A percentile compares a stretch with the other conserved stretches of the same genome.
phyloP scores from a whole-genome alignment of 768 basidiomycete genomes.

The Lyophyllum semitale region DNA sequence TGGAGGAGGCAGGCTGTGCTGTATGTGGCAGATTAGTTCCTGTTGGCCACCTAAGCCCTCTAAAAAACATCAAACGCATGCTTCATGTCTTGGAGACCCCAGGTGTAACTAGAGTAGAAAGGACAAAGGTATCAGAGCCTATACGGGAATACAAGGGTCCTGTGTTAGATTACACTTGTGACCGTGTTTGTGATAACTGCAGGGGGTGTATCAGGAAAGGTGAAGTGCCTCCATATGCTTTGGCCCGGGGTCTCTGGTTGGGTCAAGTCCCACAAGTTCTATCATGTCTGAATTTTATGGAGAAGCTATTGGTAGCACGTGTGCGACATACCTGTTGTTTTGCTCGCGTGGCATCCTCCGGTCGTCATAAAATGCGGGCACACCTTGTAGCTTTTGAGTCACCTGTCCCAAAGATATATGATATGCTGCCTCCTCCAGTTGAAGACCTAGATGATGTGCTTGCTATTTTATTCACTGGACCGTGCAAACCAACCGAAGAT shows the following conservation, averaged over 20 bases:
- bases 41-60: background rate
- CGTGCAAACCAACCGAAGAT: conserved; percentile 20
- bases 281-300: conserved; percentile 22
- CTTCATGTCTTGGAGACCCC: background rate
- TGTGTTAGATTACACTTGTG: conserved; percentile 21
- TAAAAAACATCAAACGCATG: conserved; percentile 4
- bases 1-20: conserved; percentile 24
- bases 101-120: conserved; percentile 1
- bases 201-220: conserved; percentile 6
- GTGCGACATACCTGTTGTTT: conserved; percentile 29
- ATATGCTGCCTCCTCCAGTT: conserved; percentile 25
- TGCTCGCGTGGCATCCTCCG: conserved; percentile 23
- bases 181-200: conserved; percentile 31
- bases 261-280: conserved; percentile 31
- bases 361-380: conserved; percentile 26
- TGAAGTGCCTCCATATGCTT: conserved; percentile 18
- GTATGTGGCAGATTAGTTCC: conserved; percentile 21
- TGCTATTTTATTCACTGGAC: conserved; percentile 34
- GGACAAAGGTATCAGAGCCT: background rate
- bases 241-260: conserved; percentile 37
- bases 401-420: conserved; percentile 26
- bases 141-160: conserved; percentile 6
- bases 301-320: conserved; percentile 26
- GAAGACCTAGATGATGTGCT: conserved; percentile 32
- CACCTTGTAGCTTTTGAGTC: conserved; percentile 30